These are phyloP conservation scores for Hibiscus mutabilis DNA, from an alignment of 345 rosid species.

Conservation along the genomic window DNA sequence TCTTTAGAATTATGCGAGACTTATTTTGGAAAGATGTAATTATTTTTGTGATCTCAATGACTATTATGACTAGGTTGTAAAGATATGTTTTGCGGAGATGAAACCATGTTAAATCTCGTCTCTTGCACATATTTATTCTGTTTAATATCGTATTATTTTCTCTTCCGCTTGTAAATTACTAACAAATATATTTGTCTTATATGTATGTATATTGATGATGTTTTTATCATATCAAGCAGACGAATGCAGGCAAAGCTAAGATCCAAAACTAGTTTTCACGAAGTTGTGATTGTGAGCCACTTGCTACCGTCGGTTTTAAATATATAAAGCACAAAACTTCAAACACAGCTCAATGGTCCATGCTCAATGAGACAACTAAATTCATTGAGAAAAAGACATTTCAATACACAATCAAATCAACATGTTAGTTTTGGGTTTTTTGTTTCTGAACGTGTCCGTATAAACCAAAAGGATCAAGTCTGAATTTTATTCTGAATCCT, in stretches of 20 bases:
- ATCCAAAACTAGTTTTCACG: neutral
- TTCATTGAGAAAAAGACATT: neutral
- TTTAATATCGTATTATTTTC: too few relatives aligned
- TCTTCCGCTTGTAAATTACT: too few relatives aligned
- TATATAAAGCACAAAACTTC: neutral
- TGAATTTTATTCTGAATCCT: too few relatives aligned
- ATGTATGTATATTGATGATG: neutral
- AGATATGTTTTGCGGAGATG: too few relatives aligned
- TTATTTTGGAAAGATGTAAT: too few relatives aligned
- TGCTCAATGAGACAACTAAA: neutral
- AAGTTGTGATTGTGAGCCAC: neutral
- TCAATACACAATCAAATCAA: neutral
- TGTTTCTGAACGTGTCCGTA: neutral
- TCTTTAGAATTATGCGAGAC: too few relatives aligned
- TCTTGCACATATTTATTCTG: too few relatives aligned
- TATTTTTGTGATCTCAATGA: too few relatives aligned
- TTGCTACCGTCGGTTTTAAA: neutral
- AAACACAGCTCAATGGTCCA: neutral
- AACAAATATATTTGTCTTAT: too few relatives aligned
- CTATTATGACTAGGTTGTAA: too few relatives aligned
- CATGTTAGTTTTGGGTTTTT: neutral
- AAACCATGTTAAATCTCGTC: too few relatives aligned
- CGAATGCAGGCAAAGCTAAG: neutral
- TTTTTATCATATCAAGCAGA: neutral
- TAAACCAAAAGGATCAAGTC: too few relatives aligned